A percentile compares a stretch with the other conserved stretches of the same genome.
These are phyloP conservation scores for Sporothrix dimorphospora DNA, from an alignment of 2,329 filamentous ascomycete species.

Conservation along the genomic window DNA sequence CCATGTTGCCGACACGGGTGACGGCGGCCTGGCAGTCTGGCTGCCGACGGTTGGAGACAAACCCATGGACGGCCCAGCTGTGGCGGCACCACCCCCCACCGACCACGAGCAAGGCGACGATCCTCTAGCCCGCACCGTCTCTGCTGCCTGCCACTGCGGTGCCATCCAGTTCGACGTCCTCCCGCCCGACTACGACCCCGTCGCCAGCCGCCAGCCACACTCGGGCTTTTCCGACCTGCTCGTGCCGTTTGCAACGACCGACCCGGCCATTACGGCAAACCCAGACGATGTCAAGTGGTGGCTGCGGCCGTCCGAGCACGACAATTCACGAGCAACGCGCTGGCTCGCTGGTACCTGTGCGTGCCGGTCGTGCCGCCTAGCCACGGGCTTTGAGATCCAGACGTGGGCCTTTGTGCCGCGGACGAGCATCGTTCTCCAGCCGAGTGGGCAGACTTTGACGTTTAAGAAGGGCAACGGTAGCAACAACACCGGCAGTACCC, in stretches of 20 bases:
- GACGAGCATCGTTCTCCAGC: slow-evolving; percentile 52
- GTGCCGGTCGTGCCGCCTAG: slow-evolving; percentile 64
- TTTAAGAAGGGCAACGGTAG: neutral
- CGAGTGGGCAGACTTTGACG: neutral
- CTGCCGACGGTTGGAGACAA: slow-evolving; percentile 32
- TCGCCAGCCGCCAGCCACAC: slow-evolving; percentile 47
- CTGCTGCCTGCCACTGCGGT: slow-evolving; percentile 52
- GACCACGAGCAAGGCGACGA: neutral
- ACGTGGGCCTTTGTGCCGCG: slow-evolving; percentile 67
- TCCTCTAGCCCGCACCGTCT: slow-evolving; percentile 27
- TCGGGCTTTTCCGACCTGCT: slow-evolving; percentile 59
- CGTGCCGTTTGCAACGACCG: slow-evolving; percentile 46
- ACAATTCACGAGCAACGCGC: slow-evolving; percentile 9
- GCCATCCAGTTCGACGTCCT: slow-evolving; percentile 60
- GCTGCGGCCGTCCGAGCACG: slow-evolving; percentile 47
- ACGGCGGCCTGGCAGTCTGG: slow-evolving; percentile 46
- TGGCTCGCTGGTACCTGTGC: slow-evolving; percentile 64
- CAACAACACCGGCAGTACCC: neutral
- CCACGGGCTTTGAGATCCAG: slow-evolving; percentile 65
- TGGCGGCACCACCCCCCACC: neutral
- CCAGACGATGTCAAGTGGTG: slow-evolving; percentile 61
- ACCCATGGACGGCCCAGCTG: neutral
- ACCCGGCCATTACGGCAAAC: slow-evolving; percentile 43
- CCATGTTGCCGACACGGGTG: slow-evolving; percentile 40
- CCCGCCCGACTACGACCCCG: slow-evolving; percentile 49